phyloP scores from a whole-genome alignment of 2,329 filamentous ascomycete genomes.

The Penicillium sp. region DNA sequence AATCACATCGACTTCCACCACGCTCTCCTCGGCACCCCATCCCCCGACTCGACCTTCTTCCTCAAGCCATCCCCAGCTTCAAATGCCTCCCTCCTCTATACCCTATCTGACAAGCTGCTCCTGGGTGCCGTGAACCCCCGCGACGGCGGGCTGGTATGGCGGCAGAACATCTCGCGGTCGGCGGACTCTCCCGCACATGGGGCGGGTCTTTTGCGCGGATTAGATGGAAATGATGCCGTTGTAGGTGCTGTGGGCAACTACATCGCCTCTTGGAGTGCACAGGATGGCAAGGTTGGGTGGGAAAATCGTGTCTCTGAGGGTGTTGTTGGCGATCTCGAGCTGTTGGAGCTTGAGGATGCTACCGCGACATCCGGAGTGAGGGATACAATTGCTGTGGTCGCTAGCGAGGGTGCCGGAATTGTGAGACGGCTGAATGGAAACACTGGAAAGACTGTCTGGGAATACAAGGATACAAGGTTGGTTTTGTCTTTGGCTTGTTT shows the following conservation, averaged over 20 bases:
- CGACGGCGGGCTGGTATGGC: slow-evolving; percentile 81
- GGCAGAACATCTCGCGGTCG: slow-evolving; percentile 66
- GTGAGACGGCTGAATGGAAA: slow-evolving; percentile 70
- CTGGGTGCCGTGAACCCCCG: slow-evolving; percentile 86
- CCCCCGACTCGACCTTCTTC: slow-evolving; percentile 86
- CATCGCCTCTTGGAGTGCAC: slow-evolving; percentile 78
- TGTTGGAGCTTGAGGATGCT: slow-evolving; percentile 66
- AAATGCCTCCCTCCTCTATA: slow-evolving; percentile 86
- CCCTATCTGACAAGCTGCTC: slow-evolving; percentile 77
- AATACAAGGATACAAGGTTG: slow-evolving; percentile 62
- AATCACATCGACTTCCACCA: slow-evolving; percentile 91
- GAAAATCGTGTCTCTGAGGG: slow-evolving; percentile 57
- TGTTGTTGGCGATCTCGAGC: slow-evolving; percentile 57
- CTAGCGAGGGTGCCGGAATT: slow-evolving; percentile 51
- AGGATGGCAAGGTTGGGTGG: slow-evolving; percentile 78
- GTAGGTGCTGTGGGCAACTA: slow-evolving; percentile 68
- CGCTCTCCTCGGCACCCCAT: slow-evolving; percentile 79
- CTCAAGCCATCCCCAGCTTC: slow-evolving; percentile 78
- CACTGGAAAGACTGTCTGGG: slow-evolving; percentile 75
- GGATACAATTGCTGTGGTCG: slow-evolving; percentile 69
- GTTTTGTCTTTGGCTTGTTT: not conserved
- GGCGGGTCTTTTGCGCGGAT: slow-evolving; percentile 59
- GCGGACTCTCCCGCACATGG: slow-evolving; percentile 14
- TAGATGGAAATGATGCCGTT: slow-evolving; percentile 74
- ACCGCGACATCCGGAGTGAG: slow-evolving; percentile 42